Conservation (phyloP, 2,329 filamentous ascomycete genomes). For the Xylariaceae sp. region DNA sequence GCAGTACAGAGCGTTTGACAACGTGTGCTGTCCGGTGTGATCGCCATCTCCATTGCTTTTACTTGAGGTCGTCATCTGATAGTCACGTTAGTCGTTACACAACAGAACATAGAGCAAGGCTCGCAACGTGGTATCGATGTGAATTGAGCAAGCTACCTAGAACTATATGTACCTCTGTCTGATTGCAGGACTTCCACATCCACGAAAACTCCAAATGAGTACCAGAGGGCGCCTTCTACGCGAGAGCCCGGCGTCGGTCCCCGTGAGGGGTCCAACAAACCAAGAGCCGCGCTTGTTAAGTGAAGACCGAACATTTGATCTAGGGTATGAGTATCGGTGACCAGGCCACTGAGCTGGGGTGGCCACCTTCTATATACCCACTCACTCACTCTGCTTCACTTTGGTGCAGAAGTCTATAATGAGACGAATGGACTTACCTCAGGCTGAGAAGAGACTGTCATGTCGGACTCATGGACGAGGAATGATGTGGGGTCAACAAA, state of each 20-base stretch:
- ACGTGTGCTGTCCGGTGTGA: constrained; percentile 1
- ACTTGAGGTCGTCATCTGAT: constrained; percentile 4
- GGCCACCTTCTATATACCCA: constrained; percentile 65
- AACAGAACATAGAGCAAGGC: no score
- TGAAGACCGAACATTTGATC: constrained; percentile 41
- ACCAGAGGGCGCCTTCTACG: constrained; percentile 30
- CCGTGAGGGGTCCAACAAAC: constrained; percentile 18
- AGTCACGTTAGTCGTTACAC: no score
- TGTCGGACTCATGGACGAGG: constrained; percentile 67
- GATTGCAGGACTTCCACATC: constrained; percentile 50
- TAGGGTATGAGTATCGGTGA: constrained; percentile 70
- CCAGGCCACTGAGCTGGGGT: constrained; percentile 55
- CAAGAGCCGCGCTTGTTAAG: constrained; percentile 25
- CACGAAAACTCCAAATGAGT: constrained; percentile 49
- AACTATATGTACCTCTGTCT: constrained; percentile 23
- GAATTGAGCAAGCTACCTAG: background rate
- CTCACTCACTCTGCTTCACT: no score
- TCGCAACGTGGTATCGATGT: no score
- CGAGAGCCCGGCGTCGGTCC: constrained; percentile 37
- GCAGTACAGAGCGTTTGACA: constrained; percentile 39
- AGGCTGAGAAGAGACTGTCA: constrained; percentile 35
- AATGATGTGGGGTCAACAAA: constrained; percentile 82
- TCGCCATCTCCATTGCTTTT: background rate
- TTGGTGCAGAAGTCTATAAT: no score
- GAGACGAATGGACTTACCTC: constrained; percentile 35